These are phyloP conservation scores for Serendipita indica DNA, from an alignment of 768 basidiomycete species.

Conservation along the genomic window DNA sequence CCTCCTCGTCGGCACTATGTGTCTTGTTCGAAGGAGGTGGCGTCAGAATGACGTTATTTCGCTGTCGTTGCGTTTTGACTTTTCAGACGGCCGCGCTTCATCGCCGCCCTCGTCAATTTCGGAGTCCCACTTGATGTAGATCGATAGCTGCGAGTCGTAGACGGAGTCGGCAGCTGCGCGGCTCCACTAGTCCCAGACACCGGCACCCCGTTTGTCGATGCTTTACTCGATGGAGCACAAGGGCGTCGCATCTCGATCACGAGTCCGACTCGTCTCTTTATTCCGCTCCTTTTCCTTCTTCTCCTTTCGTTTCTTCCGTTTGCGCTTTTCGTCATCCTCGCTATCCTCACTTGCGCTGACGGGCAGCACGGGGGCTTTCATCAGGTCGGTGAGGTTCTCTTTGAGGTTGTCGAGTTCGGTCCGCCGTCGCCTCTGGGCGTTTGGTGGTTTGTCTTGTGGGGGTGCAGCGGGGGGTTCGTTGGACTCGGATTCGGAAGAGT, in stretches of 20 bases:
- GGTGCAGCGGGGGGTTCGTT: conserved; percentile 37
- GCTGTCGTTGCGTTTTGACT: background rate
- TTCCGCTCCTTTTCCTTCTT: conserved; percentile 10
- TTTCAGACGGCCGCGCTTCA: background rate
- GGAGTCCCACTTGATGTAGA: background rate
- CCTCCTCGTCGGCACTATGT: background rate
- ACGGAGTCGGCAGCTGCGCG: conserved; percentile 14
- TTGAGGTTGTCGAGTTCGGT: conserved; percentile 9
- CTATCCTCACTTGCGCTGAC: conserved; percentile 15
- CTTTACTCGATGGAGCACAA: conserved; percentile 32
- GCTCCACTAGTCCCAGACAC: conserved; percentile 17
- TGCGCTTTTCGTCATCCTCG: conserved; percentile 27
- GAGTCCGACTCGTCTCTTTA: background rate
- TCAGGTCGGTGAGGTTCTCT: conserved; percentile 12
- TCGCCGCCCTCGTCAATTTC: background rate
- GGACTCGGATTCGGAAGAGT: conserved; percentile 32
- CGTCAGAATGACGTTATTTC: background rate
- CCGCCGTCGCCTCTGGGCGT: conserved; percentile 9
- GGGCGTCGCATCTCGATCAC: conserved; percentile 12
- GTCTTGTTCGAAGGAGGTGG: background rate
- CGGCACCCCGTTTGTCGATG: conserved; percentile 18
- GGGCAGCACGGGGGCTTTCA: conserved; percentile 13
- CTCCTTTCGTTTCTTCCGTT: conserved; percentile 17
- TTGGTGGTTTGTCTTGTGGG: conserved; percentile 16
- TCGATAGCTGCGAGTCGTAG: conserved; percentile 8